A percentile compares a stretch with the other conserved stretches of the same genome.
Evolutionary conservation across 2,329 filamentous ascomycete genomes (phyloP).

Genomic region (Epichloe gansuensis): DNA sequence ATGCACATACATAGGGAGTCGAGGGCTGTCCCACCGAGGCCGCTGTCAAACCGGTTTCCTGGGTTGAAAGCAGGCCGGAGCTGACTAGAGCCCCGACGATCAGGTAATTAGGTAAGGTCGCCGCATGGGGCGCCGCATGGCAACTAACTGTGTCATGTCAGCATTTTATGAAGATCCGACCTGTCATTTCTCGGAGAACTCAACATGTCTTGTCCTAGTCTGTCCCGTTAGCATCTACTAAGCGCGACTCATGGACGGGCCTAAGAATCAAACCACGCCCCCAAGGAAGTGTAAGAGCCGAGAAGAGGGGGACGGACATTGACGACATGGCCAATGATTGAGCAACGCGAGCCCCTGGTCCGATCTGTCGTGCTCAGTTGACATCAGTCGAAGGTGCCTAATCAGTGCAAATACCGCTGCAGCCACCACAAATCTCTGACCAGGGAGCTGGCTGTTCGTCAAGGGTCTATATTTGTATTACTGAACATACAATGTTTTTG

Average conservation of each 20-base stretch:
- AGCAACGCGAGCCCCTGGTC: not conserved
- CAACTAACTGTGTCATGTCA: not conserved
- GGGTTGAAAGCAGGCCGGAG: not conserved
- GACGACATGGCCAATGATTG: not conserved
- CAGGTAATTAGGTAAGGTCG: not conserved
- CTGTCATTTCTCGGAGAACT: not conserved
- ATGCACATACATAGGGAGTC: not conserved
- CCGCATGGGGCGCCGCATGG: not conserved
- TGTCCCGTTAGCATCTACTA: no score
- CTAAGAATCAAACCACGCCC: not conserved
- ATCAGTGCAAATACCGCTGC: not conserved
- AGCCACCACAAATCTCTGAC: not conserved
- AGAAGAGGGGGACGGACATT: not conserved
- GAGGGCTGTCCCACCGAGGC: not conserved
- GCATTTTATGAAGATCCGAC: not conserved
- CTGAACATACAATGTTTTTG: not conserved
- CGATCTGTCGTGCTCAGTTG: not conserved
- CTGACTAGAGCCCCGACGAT: not conserved
- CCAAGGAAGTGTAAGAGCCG: not conserved
- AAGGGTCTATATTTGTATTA: not conserved
- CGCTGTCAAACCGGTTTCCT: not conserved
- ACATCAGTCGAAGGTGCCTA: not conserved
- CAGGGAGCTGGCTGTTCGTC: not conserved
- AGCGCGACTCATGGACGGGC: not conserved
- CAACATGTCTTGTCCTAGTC: no score